These are phyloP conservation scores for Chenopodium formosanum DNA, from an alignment of 148 eudicot genomes.

Conservation along the genomic window DNA sequence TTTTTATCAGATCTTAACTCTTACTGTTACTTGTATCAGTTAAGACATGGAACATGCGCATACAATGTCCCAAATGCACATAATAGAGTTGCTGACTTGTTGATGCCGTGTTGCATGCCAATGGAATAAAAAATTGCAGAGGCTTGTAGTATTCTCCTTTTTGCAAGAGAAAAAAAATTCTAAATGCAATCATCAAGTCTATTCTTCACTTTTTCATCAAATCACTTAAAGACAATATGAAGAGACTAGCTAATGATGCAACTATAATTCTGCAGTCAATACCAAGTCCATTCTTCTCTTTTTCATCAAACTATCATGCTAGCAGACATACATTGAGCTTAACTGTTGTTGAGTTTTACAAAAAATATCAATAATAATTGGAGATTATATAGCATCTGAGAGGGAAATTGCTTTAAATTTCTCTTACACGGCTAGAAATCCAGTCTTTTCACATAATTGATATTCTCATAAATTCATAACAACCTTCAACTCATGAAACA, in stretches of 20 bases:
- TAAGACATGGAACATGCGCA: not conserved
- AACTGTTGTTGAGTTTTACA: not conserved
- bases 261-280: not conserved
- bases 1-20: not conserved
- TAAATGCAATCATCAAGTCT: not conserved
- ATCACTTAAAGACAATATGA: not conserved
- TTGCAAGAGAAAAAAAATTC: not conserved
- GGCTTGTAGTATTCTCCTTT: not conserved
- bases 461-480: not conserved
- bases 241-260: not conserved
- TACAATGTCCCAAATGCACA: not conserved
- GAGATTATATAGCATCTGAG: not conserved
- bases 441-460: not conserved
- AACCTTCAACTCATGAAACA: not conserved
- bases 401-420: not conserved
- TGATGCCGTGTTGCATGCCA: not conserved
- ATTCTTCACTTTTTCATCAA: not conserved
- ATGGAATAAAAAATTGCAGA: too few relatives aligned
- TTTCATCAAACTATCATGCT: not conserved
- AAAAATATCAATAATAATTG: not conserved
- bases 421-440: not conserved
- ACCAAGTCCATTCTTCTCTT: not conserved
- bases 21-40: too few relatives aligned
- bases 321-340: not conserved
- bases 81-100: not conserved